phyloP scores from a whole-genome alignment of 1,284 basidiomycete genomes.

The Rhodotorula sp. region DNA sequence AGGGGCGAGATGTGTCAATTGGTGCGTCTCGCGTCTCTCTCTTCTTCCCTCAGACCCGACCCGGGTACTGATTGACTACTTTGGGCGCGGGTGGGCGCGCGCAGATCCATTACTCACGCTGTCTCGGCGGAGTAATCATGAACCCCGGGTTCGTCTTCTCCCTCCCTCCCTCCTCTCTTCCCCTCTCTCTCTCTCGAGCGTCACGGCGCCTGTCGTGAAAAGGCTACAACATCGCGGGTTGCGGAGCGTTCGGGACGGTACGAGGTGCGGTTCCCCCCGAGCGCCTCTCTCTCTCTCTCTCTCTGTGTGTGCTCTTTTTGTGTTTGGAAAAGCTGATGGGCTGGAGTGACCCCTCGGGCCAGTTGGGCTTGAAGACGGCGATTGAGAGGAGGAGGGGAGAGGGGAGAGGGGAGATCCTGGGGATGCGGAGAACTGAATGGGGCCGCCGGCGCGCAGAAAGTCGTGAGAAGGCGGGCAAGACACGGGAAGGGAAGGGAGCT shows the following conservation, averaged over 20 bases:
- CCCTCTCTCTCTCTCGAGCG: slow-evolving; percentile 1
- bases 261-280: slow-evolving; percentile 15
- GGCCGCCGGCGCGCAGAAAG: too few species aligned
- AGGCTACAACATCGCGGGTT: slow-evolving; percentile 33
- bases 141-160: slow-evolving; percentile 24
- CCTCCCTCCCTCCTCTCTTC: neutral
- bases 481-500: too few species aligned
- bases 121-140: slow-evolving; percentile 43
- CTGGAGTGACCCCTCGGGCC: too few species aligned
- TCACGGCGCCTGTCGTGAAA: slow-evolving; percentile 28
- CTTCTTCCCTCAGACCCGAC: too few species aligned
- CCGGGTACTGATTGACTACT: too few species aligned
- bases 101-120: slow-evolving; percentile 37
- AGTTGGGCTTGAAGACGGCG: slow-evolving; percentile 4
- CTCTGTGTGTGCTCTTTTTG: neutral
- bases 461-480: too few species aligned
- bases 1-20: slow-evolving; percentile 40
- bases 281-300: too few species aligned
- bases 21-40: slow-evolving; percentile 3
- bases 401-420: neutral
- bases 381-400: slow-evolving; percentile 10
- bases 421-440: too few species aligned
- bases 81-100: too few species aligned
- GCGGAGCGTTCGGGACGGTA: slow-evolving; percentile 27
- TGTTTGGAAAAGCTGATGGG: too few species aligned